Percentiles rank a stretch among this genome's conserved stretches.
Evolutionary conservation across 306 rosid species (phyloP).

Genomic region (Aeschynomene evenia): DNA sequence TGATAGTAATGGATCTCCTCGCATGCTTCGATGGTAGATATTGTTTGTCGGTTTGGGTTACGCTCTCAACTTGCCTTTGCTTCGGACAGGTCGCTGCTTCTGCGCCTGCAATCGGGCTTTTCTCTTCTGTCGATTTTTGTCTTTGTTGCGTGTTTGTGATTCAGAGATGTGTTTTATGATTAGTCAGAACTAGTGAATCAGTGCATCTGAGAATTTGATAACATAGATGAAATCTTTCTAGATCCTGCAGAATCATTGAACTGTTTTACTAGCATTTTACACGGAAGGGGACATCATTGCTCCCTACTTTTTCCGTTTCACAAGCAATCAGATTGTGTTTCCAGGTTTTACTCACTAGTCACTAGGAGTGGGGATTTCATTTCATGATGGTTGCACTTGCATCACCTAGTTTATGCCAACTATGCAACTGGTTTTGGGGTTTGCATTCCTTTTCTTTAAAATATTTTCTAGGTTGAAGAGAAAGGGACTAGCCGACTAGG

Average conservation of each 20-base stretch:
- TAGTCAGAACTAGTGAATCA: background rate
- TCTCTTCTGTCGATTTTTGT: background rate
- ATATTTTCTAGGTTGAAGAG: slow-evolving; percentile 22
- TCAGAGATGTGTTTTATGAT: background rate
- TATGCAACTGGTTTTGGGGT: background rate
- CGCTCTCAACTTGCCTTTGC: background rate
- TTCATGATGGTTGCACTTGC: background rate
- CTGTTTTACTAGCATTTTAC: slow-evolving; percentile 1
- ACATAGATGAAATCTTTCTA: slow-evolving; percentile 13
- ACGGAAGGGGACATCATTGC: background rate
- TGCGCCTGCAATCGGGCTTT: too few species aligned
- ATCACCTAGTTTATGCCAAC: background rate
- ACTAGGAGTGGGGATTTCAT: background rate
- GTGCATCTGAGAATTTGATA: background rate
- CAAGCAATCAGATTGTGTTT: background rate
- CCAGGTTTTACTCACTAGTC: background rate
- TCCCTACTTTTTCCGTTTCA: background rate
- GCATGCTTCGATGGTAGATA: slow-evolving; percentile 9
- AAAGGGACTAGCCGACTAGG: background rate
- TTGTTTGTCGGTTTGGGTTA: background rate
- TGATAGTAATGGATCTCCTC: slow-evolving; percentile 6
- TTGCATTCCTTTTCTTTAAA: slow-evolving; percentile 4
- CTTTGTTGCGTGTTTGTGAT: background rate
- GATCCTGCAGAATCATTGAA: slow-evolving; percentile 10
- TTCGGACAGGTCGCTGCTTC: too few species aligned